Base-by-base conservation (phyloP, 441 rosid genomes). In the Bocquillonia castaneifolia region DNA sequence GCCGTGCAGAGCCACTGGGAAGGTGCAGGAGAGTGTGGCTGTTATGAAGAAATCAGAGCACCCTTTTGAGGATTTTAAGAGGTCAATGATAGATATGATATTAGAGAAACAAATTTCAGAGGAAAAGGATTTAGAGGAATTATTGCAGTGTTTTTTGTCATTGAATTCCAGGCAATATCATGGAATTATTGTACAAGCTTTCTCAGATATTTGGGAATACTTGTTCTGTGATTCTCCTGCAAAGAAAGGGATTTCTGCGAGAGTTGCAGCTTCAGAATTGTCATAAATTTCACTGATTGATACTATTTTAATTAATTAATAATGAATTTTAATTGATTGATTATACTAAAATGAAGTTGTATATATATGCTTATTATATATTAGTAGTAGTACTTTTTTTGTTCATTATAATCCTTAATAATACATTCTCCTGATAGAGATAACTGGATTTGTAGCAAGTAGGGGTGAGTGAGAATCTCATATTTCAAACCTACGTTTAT, bases 71-170 rank as follows among this genome's bases (percentile, higher is more conserved):
- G 92, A 87, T 63, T 85, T 87, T 65, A 81, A 76, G 80, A 66
- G 76, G 70, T 85, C 92, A 32, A 87, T 85, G 92, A 32, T 79
- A 75, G 88, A 85, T 75, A 83, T 87, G 89, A 84, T 85, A 78
- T 53, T 79, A 67, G 84, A 81, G 74, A 83, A 74, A 68, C 77
- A 79, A 52, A 73, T 83, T 64, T 77, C 76, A 47, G 82, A 78
- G 51, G 81, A 64, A 0, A 59, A 68, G 59, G 89, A 82, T 17
- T 75, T 87, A 51, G 81, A 85, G 77, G 79, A 79, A 53, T 87
- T 87, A 42, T 71, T 87, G 79, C 78, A 61, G 66, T 80, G 89
- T 68, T 79, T 80, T 58, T 61, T 87, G 72, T 73, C 81, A n/a
- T 70, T 87, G 76, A 85, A 85, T 74, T 75, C 86, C 12, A 70